Conservation (phyloP, 2,329 filamentous ascomycete species). For the Phyllosticta citrichinensis region DNA sequence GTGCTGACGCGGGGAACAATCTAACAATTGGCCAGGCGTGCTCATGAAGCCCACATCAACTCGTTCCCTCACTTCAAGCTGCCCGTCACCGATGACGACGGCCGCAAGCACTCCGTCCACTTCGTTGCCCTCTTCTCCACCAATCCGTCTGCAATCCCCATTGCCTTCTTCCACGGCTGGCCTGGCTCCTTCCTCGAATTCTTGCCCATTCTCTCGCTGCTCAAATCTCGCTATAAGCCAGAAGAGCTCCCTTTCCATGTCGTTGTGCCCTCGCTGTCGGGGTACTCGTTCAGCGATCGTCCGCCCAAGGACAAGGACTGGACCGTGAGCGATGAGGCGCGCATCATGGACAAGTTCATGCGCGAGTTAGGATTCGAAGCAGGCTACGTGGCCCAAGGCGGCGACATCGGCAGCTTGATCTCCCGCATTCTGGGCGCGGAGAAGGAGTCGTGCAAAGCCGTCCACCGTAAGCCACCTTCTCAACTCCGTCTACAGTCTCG, state of each 20-base stretch:
- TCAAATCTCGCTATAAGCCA: slow-evolving; percentile 40
- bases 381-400: slow-evolving; percentile 48
- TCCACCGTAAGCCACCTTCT: slow-evolving; percentile 18
- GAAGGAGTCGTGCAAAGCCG: slow-evolving; percentile 39
- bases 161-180: slow-evolving; percentile 49
- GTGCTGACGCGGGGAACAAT: background rate
- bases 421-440: slow-evolving; percentile 29
- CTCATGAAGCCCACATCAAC: slow-evolving; percentile 36
- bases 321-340: slow-evolving; percentile 28
- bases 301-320: slow-evolving; percentile 39
- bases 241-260: slow-evolving; percentile 47
- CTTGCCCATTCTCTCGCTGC: slow-evolving; percentile 38
- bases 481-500: background rate
- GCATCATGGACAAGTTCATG: slow-evolving; percentile 46
- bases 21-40: background rate
- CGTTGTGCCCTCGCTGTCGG: slow-evolving; percentile 47
- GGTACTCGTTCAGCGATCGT: slow-evolving; percentile 42
- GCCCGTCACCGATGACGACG: slow-evolving; percentile 31
- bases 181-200: slow-evolving; percentile 49
- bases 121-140: slow-evolving; percentile 48
- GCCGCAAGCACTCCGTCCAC: slow-evolving; percentile 36
- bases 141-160: slow-evolving; percentile 41
- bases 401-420: slow-evolving; percentile 44
- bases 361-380: slow-evolving; percentile 41
- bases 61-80: slow-evolving; percentile 43